phyloP scores from a whole-genome alignment of 768 basidiomycete genomes.

The Psilocybe cubensis region DNA sequence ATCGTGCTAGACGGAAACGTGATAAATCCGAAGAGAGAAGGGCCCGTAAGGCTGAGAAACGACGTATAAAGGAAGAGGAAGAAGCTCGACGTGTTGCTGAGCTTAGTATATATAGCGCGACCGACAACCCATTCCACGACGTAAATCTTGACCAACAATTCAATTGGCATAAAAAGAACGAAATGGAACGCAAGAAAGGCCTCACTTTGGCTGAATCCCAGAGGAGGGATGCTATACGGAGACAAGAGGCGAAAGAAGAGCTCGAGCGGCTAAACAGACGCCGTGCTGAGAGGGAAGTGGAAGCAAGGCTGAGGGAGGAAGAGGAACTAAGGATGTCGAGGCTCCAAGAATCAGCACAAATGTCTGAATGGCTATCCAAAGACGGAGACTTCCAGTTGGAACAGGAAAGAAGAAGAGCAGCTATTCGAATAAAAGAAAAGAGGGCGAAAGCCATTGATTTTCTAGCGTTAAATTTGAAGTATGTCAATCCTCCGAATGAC shows the following conservation, averaged over 20 bases:
- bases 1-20: conserved; percentile 65
- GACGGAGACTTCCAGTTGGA: conserved; percentile 98
- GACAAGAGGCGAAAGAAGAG: conserved; percentile 94
- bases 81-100: conserved; percentile 93
- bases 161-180: conserved; percentile 98
- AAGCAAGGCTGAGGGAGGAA: conserved; percentile 86
- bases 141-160: conserved; percentile 96
- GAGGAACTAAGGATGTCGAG: conserved; percentile 90
- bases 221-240: conserved; percentile 74
- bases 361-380: conserved; percentile 97
- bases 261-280: conserved; percentile 88
- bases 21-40: conserved; percentile 87
- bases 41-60: conserved; percentile 89
- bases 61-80: conserved; percentile 80
- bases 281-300: conserved; percentile 91
- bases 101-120: conserved; percentile 93
- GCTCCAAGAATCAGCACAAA: conserved; percentile 92
- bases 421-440: conserved; percentile 94
- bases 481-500: conserved; percentile 75
- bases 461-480: conserved; percentile 92
- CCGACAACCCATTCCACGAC: conserved; percentile 98
- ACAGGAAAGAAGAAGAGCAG: conserved; percentile 88
- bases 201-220: conserved; percentile 79
- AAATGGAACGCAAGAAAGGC: conserved; percentile 92
- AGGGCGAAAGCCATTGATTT: conserved; percentile 99